A percentile compares a stretch with the other conserved stretches of the same genome.
Evolutionary conservation across 345 rosid genomes (phyloP).

Genomic region (Salix viminalis): DNA sequence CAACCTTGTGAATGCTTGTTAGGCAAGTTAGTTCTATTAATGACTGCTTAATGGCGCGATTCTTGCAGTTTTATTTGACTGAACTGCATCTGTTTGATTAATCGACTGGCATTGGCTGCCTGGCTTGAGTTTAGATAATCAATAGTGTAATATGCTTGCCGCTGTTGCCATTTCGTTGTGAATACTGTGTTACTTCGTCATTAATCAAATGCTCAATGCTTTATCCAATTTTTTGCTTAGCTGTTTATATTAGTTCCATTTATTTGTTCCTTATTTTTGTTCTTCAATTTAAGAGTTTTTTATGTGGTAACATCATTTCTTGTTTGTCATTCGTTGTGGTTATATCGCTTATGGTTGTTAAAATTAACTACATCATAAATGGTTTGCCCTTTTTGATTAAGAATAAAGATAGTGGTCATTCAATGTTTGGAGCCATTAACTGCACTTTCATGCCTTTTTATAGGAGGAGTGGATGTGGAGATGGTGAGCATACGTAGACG

Average conservation of each 20-base stretch:
- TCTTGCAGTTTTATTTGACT: not conserved
- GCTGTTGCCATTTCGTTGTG: not conserved
- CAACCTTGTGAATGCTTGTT: slow-evolving; percentile 6
- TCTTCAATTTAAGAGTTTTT: too few relatives aligned
- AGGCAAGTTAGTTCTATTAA: slow-evolving; percentile 14
- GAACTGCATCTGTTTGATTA: not conserved
- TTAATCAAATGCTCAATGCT: not conserved
- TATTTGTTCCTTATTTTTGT: not conserved
- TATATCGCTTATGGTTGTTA: not conserved
- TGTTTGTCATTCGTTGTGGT: not conserved
- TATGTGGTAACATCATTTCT: too few relatives aligned
- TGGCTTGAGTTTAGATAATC: not conserved
- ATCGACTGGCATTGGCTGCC: not conserved
- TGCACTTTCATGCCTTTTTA: not conserved
- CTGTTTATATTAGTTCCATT: not conserved
- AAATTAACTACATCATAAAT: not conserved
- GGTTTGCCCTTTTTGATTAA: not conserved
- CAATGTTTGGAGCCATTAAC: slow-evolving; percentile 2
- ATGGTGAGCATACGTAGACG: slow-evolving; percentile 31
- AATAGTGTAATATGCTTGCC: not conserved
- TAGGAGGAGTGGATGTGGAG: slow-evolving; percentile 14
- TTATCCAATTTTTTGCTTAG: too few relatives aligned
- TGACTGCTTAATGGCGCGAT: not conserved
- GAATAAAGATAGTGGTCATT: not conserved
- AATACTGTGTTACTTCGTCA: not conserved